Conservation (phyloP, 1,284 basidiomycete species). For the Naganishia sp. region DNA sequence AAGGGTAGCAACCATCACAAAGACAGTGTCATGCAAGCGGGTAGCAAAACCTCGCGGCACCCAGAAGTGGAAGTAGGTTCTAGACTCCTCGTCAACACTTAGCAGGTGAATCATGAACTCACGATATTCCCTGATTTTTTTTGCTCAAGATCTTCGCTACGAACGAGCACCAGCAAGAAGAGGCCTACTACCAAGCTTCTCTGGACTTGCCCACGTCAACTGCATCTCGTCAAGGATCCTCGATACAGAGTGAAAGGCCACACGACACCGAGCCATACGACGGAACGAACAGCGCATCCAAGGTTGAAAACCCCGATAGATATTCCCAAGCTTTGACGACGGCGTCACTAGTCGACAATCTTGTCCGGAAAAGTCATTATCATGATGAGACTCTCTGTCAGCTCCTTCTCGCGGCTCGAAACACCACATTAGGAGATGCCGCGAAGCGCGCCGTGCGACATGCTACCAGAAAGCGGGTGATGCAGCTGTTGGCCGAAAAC, state of each 20-base stretch:
- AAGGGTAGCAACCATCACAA: neutral
- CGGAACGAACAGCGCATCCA: neutral
- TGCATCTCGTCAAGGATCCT: slow-evolving; percentile 10
- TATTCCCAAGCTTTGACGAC: slow-evolving; percentile 42
- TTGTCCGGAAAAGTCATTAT: slow-evolving; percentile 46
- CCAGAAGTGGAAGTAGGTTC: too few relatives aligned
- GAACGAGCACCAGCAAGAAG: too few relatives aligned
- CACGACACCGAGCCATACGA: neutral
- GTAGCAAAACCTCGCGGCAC: too few relatives aligned
- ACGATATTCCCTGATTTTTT: too few relatives aligned
- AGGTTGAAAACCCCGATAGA: neutral
- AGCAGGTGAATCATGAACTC: too few relatives aligned
- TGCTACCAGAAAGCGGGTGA: slow-evolving; percentile 49
- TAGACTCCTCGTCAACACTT: too few relatives aligned
- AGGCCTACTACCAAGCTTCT: too few relatives aligned
- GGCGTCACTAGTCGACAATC: slow-evolving; percentile 43
- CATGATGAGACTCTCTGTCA: slow-evolving; percentile 54
- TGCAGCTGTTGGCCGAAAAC: slow-evolving; percentile 41
- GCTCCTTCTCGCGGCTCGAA: slow-evolving; percentile 47
- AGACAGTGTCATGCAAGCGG: too few relatives aligned
- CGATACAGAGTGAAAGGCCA: neutral
- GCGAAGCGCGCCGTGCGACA: slow-evolving; percentile 50
- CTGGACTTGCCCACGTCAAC: neutral
- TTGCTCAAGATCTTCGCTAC: too few relatives aligned
- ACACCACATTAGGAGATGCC: slow-evolving; percentile 49